These are phyloP conservation scores for Melanogaster broomeanus DNA, from an alignment of 768 basidiomycete species.

Conservation along the genomic window DNA sequence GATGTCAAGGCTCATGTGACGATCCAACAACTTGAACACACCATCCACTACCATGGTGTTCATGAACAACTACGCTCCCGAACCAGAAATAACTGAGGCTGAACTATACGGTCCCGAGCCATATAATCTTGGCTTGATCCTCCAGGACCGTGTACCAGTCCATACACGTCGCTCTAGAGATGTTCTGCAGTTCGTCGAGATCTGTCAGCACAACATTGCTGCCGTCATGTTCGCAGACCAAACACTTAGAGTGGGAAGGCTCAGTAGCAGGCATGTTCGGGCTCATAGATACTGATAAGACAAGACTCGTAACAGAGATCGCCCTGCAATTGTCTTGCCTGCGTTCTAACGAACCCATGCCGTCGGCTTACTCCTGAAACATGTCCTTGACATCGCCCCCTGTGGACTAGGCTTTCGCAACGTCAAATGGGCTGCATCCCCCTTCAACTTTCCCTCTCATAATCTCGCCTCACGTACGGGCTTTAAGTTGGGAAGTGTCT, in stretches of 20 bases:
- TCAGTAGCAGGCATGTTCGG: conserved; percentile 41
- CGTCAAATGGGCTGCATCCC: conserved; percentile 46
- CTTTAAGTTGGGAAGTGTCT: too few relatives aligned
- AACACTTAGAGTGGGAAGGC: conserved; percentile 29
- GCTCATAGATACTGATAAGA: conserved; percentile 21
- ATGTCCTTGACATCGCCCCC: conserved; percentile 29
- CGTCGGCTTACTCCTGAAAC: conserved; percentile 34
- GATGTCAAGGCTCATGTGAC: too few relatives aligned
- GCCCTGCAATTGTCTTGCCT: conserved; percentile 35
- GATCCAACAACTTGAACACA: neutral
- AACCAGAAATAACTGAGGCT: conserved; percentile 11
- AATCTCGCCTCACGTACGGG: too few relatives aligned
- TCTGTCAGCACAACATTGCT: neutral
- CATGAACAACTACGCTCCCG: conserved; percentile 17
- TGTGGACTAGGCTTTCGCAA: conserved; percentile 45
- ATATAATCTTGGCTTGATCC: conserved; percentile 24
- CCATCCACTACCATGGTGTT: conserved; percentile 12
- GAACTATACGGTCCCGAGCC: conserved; percentile 26
- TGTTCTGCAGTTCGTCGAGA: conserved; percentile 16
- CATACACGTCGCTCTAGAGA: conserved; percentile 10
- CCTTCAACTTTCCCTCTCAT: too few relatives aligned
- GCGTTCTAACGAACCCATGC: conserved; percentile 44
- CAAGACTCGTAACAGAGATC: conserved; percentile 31
- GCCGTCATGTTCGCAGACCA: conserved; percentile 35
- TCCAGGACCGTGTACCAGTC: conserved; percentile 20